phyloP scores from a whole-genome alignment of 1,284 basidiomycete species.

The Tylopilus sp. region DNA sequence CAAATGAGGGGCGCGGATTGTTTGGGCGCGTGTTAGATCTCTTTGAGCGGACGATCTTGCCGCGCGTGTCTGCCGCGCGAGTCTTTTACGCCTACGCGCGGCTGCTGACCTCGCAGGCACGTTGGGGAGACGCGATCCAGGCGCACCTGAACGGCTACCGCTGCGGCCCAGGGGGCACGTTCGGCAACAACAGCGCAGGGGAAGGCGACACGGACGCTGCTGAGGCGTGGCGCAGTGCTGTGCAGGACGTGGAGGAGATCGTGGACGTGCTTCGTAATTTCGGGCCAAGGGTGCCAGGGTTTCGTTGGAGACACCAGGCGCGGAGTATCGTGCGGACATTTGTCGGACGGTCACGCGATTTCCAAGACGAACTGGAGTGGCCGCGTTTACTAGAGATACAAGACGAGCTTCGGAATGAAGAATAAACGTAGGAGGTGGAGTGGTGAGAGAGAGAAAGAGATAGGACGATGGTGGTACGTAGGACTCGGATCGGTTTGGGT shows the following conservation, averaged over 20 bases:
- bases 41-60: slow-evolving; percentile 74
- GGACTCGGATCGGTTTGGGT: background rate
- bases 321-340: slow-evolving; percentile 86
- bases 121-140: slow-evolving; percentile 73
- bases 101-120: slow-evolving; percentile 66
- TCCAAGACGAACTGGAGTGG: slow-evolving; percentile 87
- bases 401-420: slow-evolving; percentile 46
- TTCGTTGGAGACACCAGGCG: slow-evolving; percentile 81
- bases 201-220: slow-evolving; percentile 58
- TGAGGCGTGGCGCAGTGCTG: slow-evolving; percentile 64
- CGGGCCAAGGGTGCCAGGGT: slow-evolving; percentile 61
- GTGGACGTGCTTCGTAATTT: slow-evolving; percentile 81
- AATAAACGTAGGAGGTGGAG: slow-evolving; percentile 4
- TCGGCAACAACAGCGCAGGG: slow-evolving; percentile 34
- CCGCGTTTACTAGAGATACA: slow-evolving; percentile 55
- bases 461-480: slow-evolving; percentile 12
- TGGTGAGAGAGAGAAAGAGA: no score
- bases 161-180: slow-evolving; percentile 61
- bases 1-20: slow-evolving; percentile 67
- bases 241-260: slow-evolving; percentile 75
- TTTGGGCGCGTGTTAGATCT: slow-evolving; percentile 60
- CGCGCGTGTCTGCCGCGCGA: slow-evolving; percentile 69
- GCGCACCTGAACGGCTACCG: slow-evolving; percentile 84
- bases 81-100: slow-evolving; percentile 79
- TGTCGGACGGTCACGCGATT: slow-evolving; percentile 75